phyloP scores from a whole-genome alignment of 2,329 filamentous ascomycete genomes.

The Graphium sp. region DNA sequence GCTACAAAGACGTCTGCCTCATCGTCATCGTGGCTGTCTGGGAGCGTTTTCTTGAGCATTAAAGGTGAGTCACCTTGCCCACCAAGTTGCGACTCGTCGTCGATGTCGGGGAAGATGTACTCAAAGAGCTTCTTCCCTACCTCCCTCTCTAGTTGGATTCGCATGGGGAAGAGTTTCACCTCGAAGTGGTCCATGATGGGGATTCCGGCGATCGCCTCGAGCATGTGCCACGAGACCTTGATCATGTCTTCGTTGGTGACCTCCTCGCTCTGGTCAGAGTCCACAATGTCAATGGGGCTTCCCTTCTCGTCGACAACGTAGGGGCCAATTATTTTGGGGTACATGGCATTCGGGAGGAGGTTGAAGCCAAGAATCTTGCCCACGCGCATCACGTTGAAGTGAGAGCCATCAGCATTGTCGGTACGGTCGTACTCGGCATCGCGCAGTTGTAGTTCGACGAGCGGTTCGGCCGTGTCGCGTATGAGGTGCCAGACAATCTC shows the following conservation, averaged over 20 bases:
- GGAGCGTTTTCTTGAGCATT: slow-evolving; percentile 25
- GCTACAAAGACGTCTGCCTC: slow-evolving; percentile 17
- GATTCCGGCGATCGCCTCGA: slow-evolving; percentile 94
- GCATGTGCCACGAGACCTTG: slow-evolving; percentile 91
- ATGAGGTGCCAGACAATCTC: slow-evolving; percentile 98
- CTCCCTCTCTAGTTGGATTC: slow-evolving; percentile 83
- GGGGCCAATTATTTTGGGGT: slow-evolving; percentile 89
- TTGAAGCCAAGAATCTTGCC: slow-evolving; percentile 81
- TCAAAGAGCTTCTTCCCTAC: slow-evolving; percentile 88
- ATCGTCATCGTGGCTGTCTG: slow-evolving; percentile 32
- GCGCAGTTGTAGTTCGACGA: slow-evolving; percentile 85
- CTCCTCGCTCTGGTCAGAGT: no score
- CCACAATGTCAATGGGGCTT: slow-evolving; percentile 14
- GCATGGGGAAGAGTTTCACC: slow-evolving; percentile 81
- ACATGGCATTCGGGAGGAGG: slow-evolving; percentile 74
- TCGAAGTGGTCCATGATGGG: slow-evolving; percentile 96
- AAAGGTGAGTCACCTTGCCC: slow-evolving; percentile 45
- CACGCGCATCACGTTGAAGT: slow-evolving; percentile 81
- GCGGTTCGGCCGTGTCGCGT: slow-evolving; percentile 66
- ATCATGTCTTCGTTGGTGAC: slow-evolving; percentile 67
- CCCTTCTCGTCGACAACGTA: slow-evolving; percentile 55
- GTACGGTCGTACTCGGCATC: slow-evolving; percentile 88
- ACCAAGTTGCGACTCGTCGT: slow-evolving; percentile 28
- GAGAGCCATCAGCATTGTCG: slow-evolving; percentile 93
- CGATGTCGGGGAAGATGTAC: slow-evolving; percentile 86